These are phyloP conservation scores for Skeletonema potamos DNA, from an alignment of 108 stramenopile genomes.

Conservation along the genomic window DNA sequence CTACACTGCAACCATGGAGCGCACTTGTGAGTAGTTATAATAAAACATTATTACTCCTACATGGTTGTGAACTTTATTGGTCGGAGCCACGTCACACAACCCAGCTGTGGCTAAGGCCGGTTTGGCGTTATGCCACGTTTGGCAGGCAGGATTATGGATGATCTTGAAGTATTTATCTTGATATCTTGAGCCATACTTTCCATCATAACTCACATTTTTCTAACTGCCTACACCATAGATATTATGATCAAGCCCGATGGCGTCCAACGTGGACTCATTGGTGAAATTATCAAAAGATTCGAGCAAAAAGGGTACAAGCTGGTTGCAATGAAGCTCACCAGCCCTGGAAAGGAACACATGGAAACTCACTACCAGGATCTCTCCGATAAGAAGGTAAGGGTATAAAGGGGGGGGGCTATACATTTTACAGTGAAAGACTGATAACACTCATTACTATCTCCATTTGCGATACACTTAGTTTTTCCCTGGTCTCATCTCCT, in stretches of 20 bases:
- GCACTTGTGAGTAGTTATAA: conserved; percentile 29
- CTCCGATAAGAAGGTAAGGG: conserved; percentile 86
- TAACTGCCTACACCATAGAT: conserved; percentile 10
- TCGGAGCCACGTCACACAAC: not conserved
- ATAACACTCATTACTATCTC: no score
- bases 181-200: not conserved
- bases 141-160: no score
- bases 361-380: conserved; percentile 96
- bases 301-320: conserved; percentile 98
- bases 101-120: not conserved
- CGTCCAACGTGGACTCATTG: conserved; percentile 96
- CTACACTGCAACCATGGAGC: conserved; percentile 39
- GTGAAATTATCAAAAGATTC: conserved; percentile 97
- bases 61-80: not conserved
- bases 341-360: conserved; percentile 85
- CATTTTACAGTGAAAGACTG: no score
- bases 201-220: not conserved
- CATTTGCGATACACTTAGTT: no score
- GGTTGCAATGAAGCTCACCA: conserved; percentile 92
- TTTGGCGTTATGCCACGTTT: not conserved
- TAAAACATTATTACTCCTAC: no score
- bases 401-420: no score
- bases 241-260: conserved; percentile 98
- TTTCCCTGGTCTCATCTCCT: conserved; percentile 94
- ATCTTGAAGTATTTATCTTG: no score